Conservation (phyloP, 2,329 filamentous ascomycete species). For the Diaporthe humulicola region DNA sequence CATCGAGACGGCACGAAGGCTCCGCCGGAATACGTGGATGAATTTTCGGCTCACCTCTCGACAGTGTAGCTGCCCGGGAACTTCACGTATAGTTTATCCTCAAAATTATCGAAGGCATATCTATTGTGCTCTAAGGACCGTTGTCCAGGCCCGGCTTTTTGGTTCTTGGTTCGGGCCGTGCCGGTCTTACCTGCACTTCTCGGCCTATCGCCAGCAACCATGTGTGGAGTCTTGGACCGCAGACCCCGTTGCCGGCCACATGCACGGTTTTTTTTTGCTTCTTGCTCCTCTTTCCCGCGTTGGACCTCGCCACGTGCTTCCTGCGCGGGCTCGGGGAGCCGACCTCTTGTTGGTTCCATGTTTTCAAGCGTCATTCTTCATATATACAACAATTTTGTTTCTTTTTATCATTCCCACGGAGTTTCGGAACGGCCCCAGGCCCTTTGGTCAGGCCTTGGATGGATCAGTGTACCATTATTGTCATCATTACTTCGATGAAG, state of each 20-base stretch:
- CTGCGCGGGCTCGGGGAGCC: background rate
- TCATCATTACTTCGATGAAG: constrained; percentile 29
- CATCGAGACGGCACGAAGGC: constrained; percentile 45
- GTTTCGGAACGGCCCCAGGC: background rate
- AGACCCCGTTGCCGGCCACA: background rate
- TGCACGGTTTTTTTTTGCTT: constrained; percentile 18
- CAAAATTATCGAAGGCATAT: background rate
- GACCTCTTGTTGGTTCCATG: background rate
- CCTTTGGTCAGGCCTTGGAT: background rate
- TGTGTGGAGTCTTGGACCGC: constrained; percentile 9
- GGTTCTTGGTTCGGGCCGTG: constrained; percentile 12
- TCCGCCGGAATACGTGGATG: constrained; percentile 25
- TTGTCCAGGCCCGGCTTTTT: background rate
- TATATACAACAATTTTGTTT: constrained; percentile 17
- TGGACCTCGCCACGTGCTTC: background rate
- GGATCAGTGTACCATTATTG: constrained; percentile 13
- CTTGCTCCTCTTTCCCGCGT: background rate
- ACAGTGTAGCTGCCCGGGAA: background rate
- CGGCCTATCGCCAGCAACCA: background rate
- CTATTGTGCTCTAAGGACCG: background rate
- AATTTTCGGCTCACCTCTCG: background rate
- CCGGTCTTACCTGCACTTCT: background rate
- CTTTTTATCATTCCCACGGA: background rate
- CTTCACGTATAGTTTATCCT: no score
- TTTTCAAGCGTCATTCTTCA: background rate